Base-by-base conservation (phyloP, 225 moss, liverwort and hornwort genomes). In the Anthoceros angustus region DNA sequence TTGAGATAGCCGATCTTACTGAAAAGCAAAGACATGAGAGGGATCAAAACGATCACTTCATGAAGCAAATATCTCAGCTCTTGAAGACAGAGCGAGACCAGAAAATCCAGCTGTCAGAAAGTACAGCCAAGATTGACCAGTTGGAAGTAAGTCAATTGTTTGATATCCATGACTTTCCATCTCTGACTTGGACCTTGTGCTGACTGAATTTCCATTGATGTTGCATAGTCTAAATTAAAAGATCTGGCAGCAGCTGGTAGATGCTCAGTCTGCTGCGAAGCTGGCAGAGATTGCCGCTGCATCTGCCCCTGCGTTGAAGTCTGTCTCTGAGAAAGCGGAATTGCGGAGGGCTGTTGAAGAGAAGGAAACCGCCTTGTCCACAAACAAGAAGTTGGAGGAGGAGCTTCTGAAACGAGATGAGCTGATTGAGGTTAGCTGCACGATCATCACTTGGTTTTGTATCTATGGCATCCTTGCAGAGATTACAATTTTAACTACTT, bases 361-460 rank as follows among this genome's bases (percentile, higher is more conserved):
- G 62, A 78, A 62, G 48, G 85, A 82, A 69, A 82, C 82, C 76
- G 85, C 95, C 43, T 75, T 80, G 43, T 76, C 83, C 41, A 80
- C 81, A 14, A 98, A 80, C 65, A 86, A 83, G 68, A 91, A 83
- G 73, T 81, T 98, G 20, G 95, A 98, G 74, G 91, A 91, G 67
- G 95, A 98, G 73, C 79, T 98, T 9, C 83, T 79, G 39, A 98
- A 98, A 75, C 76, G 95, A 43, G 91, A 98, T 64, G 86, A 91
- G 70, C 77, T 98, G 64, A 91, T 98, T 61, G 95, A 98, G 82
- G 55, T 55, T 55, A 55, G 55, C 55, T 48, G 12, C 46, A 1
- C 12, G 14, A 48, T 6, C 46, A 12, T 48, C 46, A 48, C 14
- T 1, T 12, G 12, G 46, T 2, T 48, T 48, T 2, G 46, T 5